These are phyloP conservation scores for Canavalia gladiata DNA, from an alignment of 306 rosid genomes.

Conservation along the genomic window DNA sequence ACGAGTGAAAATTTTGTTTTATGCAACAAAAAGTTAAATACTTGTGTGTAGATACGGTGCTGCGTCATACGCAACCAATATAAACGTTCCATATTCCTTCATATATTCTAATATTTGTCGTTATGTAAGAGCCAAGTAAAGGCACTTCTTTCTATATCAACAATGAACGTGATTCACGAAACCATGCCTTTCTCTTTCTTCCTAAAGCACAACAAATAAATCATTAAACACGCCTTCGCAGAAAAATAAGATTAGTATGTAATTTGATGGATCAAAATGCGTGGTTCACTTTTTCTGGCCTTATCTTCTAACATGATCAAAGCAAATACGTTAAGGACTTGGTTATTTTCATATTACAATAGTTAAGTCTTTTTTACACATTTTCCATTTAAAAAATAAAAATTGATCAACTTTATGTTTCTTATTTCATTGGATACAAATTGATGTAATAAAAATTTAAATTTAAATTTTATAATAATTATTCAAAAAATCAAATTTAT, in stretches of 20 bases:
- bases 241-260: neutral
- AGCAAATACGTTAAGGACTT: neutral
- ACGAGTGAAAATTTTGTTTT: neutral
- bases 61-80: neutral
- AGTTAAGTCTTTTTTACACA: neutral
- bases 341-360: neutral
- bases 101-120: slow-evolving; percentile 8
- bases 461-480: too few relatives aligned
- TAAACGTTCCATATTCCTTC: neutral
- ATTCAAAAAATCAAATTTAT: too few relatives aligned
- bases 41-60: neutral
- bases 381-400: neutral
- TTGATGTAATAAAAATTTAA: too few relatives aligned
- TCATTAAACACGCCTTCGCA: neutral
- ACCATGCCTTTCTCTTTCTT: neutral
- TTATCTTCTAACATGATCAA: neutral
- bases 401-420: too few relatives aligned
- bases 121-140: neutral
- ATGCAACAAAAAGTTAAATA: neutral
- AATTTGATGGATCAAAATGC: neutral
- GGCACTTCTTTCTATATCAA: neutral
- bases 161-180: neutral
- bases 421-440: too few relatives aligned
- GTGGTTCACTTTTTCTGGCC: neutral
- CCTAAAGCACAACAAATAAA: neutral